Evolutionary conservation across 352 stramenopile genomes (phyloP).

Genomic region (Stramenopiles sp.): DNA sequence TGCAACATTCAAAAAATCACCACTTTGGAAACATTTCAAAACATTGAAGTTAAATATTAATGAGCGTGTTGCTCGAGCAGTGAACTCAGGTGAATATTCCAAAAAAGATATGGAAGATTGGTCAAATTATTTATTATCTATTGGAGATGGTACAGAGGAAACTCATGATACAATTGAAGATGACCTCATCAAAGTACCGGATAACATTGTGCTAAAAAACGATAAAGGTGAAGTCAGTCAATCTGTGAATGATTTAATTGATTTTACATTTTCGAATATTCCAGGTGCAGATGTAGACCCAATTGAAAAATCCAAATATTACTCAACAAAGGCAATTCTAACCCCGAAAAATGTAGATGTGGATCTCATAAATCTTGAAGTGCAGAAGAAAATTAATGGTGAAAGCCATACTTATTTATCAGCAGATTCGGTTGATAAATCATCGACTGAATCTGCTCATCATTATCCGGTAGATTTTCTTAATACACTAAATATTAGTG

Average conservation of each 20-base stretch:
- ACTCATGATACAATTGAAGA: too few relatives aligned
- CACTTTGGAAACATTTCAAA: slow-evolving; percentile 6
- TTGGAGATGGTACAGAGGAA: slow-evolving; percentile 1
- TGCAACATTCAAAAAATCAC: slow-evolving; percentile 2
- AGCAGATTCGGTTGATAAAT: slow-evolving; percentile 7
- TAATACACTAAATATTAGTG: neutral
- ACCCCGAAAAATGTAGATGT: neutral
- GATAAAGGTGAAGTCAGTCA: too few relatives aligned
- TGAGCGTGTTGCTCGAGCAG: slow-evolving; percentile 7
- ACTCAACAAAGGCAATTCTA: slow-evolving; percentile 5
- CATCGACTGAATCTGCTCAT: neutral
- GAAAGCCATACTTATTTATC: too few relatives aligned
- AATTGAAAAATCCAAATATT: neutral
- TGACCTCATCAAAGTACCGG: neutral
- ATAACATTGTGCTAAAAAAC: too few relatives aligned
- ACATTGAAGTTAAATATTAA: slow-evolving; percentile 7
- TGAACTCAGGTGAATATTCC: too few relatives aligned
- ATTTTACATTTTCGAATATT: neutral
- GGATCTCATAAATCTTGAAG: neutral
- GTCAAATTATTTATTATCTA: neutral
- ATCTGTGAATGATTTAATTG: slow-evolving; percentile 1
- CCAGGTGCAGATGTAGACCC: neutral
- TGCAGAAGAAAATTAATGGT: neutral
- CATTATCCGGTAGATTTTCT: neutral
- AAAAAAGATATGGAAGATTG: slow-evolving; percentile 1